Percentiles rank a stretch among this genome's conserved stretches.
Evolutionary conservation across 768 basidiomycete species (phyloP).

Genomic region (Tulasnella sp.): DNA sequence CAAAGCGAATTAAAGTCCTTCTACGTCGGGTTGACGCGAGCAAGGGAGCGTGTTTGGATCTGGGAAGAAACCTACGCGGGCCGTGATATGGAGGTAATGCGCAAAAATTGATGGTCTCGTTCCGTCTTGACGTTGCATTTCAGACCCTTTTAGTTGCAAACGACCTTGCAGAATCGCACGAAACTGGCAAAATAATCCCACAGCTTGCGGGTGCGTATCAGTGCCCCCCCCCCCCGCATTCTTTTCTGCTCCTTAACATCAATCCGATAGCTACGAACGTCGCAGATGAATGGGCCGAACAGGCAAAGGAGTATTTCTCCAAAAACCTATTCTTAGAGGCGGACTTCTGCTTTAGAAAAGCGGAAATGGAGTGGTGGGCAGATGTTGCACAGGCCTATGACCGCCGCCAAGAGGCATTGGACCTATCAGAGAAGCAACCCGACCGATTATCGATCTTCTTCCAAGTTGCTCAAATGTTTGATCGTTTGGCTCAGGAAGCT

Average conservation of each 20-base stretch:
- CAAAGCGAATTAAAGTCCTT: slow-evolving; percentile 26
- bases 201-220: slow-evolving; percentile 15
- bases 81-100: slow-evolving; percentile 21
- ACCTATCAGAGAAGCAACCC: not conserved
- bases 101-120: not conserved
- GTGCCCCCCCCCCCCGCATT: not conserved
- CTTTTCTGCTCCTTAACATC: not conserved
- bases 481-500: not conserved
- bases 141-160: slow-evolving; percentile 19
- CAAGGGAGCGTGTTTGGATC: slow-evolving; percentile 25
- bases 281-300: slow-evolving; percentile 13
- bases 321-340: not conserved
- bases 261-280: not conserved
- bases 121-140: not conserved
- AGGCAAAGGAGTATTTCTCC: slow-evolving; percentile 14
- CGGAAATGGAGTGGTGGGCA: not conserved
- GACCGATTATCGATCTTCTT: not conserved
- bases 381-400: slow-evolving; percentile 8
- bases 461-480: not conserved
- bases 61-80: slow-evolving; percentile 22
- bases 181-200: not conserved
- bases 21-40: slow-evolving; percentile 28
- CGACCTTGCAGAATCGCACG: not conserved
- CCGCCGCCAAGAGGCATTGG: not conserved
- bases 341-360: slow-evolving; percentile 20